Conservation (phyloP, 306 rosid species). For the Potentilla sterilis region DNA sequence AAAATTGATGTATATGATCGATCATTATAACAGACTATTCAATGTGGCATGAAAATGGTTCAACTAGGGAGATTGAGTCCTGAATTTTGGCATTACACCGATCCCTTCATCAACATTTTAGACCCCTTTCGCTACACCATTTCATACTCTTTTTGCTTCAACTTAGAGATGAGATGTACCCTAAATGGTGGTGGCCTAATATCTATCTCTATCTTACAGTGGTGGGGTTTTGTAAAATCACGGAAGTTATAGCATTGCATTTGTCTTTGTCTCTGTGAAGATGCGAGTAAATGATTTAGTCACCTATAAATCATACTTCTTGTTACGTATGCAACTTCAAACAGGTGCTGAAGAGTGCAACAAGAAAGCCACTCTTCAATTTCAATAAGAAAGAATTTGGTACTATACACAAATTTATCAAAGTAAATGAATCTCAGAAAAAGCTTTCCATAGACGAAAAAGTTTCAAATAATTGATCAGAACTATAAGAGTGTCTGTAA, state of each 20-base stretch:
- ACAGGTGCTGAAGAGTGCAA: background rate
- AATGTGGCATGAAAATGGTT: background rate
- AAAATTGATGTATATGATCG: no score
- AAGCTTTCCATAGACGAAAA: background rate
- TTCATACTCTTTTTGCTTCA: background rate
- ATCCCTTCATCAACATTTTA: background rate
- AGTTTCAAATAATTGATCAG: background rate
- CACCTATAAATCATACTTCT: background rate
- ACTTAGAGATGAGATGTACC: background rate
- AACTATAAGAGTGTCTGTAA: no score
- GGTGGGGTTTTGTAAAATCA: conserved; percentile 31
- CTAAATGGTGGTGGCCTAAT: no score
- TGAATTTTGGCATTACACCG: background rate
- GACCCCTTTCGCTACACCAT: no score
- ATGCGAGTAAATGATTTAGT: background rate
- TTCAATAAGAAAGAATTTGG: background rate
- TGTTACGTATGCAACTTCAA: background rate
- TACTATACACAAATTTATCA: no score
- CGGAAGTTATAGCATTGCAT: conserved; percentile 14
- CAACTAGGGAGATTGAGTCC: background rate
- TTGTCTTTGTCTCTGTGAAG: background rate
- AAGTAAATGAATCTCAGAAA: background rate
- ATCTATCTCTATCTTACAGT: background rate
- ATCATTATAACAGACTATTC: background rate
- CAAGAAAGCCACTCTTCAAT: no score